Base-by-base conservation (phyloP, 257 asterid species). In the Lantana camara region DNA sequence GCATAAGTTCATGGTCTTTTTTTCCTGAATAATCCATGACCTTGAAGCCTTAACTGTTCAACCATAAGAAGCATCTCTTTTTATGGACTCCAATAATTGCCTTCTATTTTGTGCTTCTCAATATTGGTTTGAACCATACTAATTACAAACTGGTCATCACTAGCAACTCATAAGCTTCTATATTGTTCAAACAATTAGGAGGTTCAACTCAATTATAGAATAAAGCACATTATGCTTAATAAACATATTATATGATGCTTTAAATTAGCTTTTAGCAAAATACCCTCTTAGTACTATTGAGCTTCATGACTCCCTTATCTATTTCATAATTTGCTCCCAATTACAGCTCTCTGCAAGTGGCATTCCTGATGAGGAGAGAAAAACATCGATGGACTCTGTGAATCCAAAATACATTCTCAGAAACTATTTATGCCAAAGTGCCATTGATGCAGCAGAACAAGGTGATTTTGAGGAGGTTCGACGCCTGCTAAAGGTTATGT, bases 361-460 rank as follows among this genome's bases (percentile, higher is more conserved):
- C 60, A 44, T 80, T 14, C 67, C 96, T 0, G 83, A 94, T 4
- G 85, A 80, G 44, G 84, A 88, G 82, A 83, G 96, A 66, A 94
- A 88, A 77, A 79, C 60, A 4, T 84, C 95, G 4, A 90, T 90
- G 99, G 77, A 94, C 74, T 80, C 89, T 1, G 85, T 84, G 48
- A 94, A 94, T 77, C 97, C 97, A 14, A 90, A 79, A 67, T 94
- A 90, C 81, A 69, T 94, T 56, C 95, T 94, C 3, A 68, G 99
- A 57, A 94, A 94, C 85, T 94, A 94, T 75, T 66, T 94, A 46
- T 94, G 97, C 63, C 97, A 94, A 80, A 73, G 95, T 66, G 99
- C 99, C 34, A 94, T 94, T 40, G 99, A 94, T 73, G 86, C 92
- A 52, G 96, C 97, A 32, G 97, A 94, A 57, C 82, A 49, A 74